A percentile compares a stretch with the other conserved stretches of the same genome.
Evolutionary conservation across 2,329 filamentous ascomycete genomes (phyloP).

Genomic region (Fonsecaea multimorphosa): DNA sequence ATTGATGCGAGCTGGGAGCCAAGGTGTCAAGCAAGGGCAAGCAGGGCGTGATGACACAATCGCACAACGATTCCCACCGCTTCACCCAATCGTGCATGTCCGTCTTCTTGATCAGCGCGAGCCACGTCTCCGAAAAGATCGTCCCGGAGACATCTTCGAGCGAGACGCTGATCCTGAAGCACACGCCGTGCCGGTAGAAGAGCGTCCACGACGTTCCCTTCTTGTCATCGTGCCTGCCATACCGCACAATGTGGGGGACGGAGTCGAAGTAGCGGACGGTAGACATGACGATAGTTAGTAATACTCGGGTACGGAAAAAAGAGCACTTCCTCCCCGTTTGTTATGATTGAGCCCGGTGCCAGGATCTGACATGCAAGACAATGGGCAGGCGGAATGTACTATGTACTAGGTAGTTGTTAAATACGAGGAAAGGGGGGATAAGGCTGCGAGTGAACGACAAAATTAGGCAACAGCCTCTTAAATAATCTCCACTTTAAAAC

Average conservation of each 20-base stretch:
- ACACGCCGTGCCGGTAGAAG: conserved; percentile 19
- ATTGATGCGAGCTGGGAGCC: conserved; percentile 17
- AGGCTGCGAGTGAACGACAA: too few relatives aligned
- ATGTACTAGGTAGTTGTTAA: too few relatives aligned
- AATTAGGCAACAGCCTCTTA: too few relatives aligned
- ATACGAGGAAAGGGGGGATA: too few relatives aligned
- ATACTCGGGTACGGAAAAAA: not conserved
- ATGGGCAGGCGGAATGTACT: too few relatives aligned
- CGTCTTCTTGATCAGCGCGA: not conserved
- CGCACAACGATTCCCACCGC: conserved; percentile 22
- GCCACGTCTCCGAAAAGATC: conserved; percentile 11
- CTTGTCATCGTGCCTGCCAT: conserved; percentile 25
- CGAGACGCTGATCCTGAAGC: conserved; percentile 12
- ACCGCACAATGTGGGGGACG: conserved; percentile 24
- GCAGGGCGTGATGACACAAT: conserved; percentile 19
- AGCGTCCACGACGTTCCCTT: conserved; percentile 16
- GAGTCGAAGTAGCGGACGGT: conserved; percentile 24
- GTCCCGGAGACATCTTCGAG: conserved; percentile 17
- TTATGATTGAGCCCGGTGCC: too few relatives aligned
- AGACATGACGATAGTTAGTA: conserved; percentile 19
- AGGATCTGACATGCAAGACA: too few relatives aligned
- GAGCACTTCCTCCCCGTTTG: too few relatives aligned
- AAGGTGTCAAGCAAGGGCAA: conserved; percentile 19
- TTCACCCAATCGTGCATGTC: not conserved
- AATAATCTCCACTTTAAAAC: too few relatives aligned